Conservation (phyloP, 2,329 filamentous ascomycete genomes). For the Ophiostoma himal-ulmi region DNA sequence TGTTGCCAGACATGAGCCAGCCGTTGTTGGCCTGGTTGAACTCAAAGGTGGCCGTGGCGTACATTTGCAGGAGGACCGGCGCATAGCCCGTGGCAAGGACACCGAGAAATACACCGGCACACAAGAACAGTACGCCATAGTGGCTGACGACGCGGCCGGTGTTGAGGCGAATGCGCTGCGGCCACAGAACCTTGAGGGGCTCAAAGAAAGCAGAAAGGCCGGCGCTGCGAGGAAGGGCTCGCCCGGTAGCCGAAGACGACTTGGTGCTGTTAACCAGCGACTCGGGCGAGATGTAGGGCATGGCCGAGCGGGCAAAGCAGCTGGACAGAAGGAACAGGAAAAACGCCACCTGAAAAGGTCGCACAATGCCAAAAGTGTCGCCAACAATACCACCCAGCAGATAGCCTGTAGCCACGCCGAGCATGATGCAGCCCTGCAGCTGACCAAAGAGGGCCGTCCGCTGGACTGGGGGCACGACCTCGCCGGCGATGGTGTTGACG, state of each 20-base stretch:
- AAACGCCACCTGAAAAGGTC: constrained; percentile 60
- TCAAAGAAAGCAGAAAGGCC: constrained; percentile 54
- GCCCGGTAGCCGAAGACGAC: constrained; percentile 57
- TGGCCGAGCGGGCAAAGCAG: constrained; percentile 37
- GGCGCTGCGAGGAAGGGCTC: constrained; percentile 37
- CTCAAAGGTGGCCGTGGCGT: constrained; percentile 49
- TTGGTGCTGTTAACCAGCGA: constrained; percentile 34
- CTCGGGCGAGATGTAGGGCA: constrained; percentile 49
- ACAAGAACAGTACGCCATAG: constrained; percentile 59
- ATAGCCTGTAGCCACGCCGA: constrained; percentile 55
- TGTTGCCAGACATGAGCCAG: constrained; percentile 51
- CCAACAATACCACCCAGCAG: constrained; percentile 58
- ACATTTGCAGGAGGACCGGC: constrained; percentile 55
- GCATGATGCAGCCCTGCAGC: constrained; percentile 61
- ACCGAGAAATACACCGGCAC: constrained; percentile 59
- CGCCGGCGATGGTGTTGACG: constrained; percentile 62
- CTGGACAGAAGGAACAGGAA: constrained; percentile 47
- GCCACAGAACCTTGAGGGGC: constrained; percentile 56
- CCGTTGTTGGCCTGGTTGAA: constrained; percentile 53
- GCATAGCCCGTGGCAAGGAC: constrained; percentile 64
- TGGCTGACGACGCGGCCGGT: constrained; percentile 50
- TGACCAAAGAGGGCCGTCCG: constrained; percentile 61
- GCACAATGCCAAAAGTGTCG: constrained; percentile 55
- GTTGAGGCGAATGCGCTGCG: constrained; percentile 47
- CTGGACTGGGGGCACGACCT: constrained; percentile 53